Conservation (phyloP, 139 green algal species). For the Diplosphaera chodatii region DNA sequence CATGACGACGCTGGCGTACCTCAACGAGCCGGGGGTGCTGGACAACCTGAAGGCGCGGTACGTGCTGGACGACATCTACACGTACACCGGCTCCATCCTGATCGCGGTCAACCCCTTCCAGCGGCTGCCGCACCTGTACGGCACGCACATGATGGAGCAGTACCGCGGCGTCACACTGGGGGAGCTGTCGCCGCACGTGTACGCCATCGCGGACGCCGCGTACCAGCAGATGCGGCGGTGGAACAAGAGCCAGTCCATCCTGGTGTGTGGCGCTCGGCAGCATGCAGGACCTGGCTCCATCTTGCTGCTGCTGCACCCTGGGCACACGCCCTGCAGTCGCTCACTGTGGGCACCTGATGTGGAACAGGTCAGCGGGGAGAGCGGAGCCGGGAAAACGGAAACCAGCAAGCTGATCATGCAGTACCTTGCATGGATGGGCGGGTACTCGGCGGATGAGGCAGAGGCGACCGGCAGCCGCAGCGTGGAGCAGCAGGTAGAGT, state of each 20-base stretch:
- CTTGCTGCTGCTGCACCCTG: too few species aligned
- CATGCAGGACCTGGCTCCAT: too few species aligned
- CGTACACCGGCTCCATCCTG: constrained; percentile 86
- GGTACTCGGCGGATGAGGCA: background rate
- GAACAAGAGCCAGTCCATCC: constrained; percentile 74
- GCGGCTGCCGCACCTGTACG: constrained; percentile 78
- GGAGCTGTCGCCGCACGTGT: constrained; percentile 90
- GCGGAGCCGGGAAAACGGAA: constrained; percentile 98
- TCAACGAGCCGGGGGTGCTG: constrained; percentile 96
- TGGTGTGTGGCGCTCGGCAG: too few species aligned
- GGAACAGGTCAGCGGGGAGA: constrained; percentile 84
- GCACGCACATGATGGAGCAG: constrained; percentile 88
- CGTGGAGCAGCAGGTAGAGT: constrained; percentile 68
- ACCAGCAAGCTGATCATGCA: constrained; percentile 99
- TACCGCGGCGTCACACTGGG: constrained; percentile 76
- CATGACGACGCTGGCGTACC: constrained; percentile 96
- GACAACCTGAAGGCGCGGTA: constrained; percentile 83
- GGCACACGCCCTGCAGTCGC: too few species aligned
- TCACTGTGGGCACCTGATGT: too few species aligned
- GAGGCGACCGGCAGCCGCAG: constrained; percentile 30
- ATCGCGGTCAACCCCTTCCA: constrained; percentile 92
- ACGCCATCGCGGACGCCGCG: constrained; percentile 81
- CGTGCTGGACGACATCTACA: constrained; percentile 88
- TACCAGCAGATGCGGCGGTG: constrained; percentile 82
- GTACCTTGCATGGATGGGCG: constrained; percentile 81